Evolutionary conservation across 2,329 filamentous ascomycete genomes (phyloP), one percentile per base, ranked within the genome.

Genomic region (Lithohypha guttulata): DNA sequence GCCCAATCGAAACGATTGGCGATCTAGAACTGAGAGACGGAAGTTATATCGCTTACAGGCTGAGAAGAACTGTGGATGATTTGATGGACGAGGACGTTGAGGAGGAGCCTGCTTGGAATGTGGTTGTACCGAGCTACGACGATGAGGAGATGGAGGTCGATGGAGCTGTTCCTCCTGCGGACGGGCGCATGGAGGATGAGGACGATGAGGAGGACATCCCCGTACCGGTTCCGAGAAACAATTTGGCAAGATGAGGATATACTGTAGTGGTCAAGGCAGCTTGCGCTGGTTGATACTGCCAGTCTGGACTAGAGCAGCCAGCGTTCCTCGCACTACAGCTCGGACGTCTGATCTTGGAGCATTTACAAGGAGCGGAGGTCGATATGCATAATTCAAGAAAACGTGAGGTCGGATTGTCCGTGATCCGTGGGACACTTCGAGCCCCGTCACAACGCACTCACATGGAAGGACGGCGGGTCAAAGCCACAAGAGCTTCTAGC

Each of bases 101-200:
- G 21, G 27, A 39, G n/a, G 76, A 31, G 19, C 29, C 20, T 84
- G n/a, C 46, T 81, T 17, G 85, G 93, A 48, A 52, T 68, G 54
- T 57, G 11, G 39, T 53, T 14, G 39, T 57, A 21, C 53, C 55
- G 15, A 53, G 34, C 28, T 53, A 53, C 21, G 53, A 55, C 18
- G 54, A 56, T 14, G 54, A 56, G 31, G 42, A 34, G 41, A n/a
- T n/a, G n/a, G 35, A 30, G 11, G 31, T 21, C 3, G 11, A n/a
- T n/a, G 15, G 10, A 20, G 6, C 20, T 15, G 31, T 8, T 10
- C 13, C 19, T 11, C 20, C 3, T 9, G 33, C 13, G 13, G 53
- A 56, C 20, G 53, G 62, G 42, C 47, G 67, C 42, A 62, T 56
- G 48, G 54, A 53, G 18, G 53, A 56, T 14, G 52, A 55, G 19